A percentile compares a stretch with the other conserved stretches of the same genome.
Conservation (phyloP, 148 eudicot genomes). For the Hydrangea macrophylla region DNA sequence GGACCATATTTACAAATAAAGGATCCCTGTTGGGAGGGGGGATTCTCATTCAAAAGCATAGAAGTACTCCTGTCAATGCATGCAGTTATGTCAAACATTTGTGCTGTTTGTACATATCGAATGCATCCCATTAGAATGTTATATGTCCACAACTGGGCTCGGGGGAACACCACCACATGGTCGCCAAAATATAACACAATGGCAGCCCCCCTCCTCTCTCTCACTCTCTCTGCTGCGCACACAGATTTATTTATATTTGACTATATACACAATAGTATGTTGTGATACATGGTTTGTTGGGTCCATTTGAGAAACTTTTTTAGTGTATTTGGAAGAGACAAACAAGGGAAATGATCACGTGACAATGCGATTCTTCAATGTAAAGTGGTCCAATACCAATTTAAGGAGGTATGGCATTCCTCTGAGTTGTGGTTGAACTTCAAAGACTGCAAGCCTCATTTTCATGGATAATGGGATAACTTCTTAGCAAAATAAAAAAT, state of each 20-base stretch:
- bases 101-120: constrained; percentile 1
- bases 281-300: constrained; percentile 10
- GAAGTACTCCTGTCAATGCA: constrained; percentile 16
- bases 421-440: background rate
- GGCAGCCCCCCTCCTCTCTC: constrained; percentile 7
- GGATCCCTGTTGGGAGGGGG: no score
- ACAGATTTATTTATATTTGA: constrained; percentile 1
- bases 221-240: background rate
- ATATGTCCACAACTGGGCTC: background rate
- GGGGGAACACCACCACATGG: constrained; percentile 16
- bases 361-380: background rate
- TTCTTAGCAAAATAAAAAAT: no score
- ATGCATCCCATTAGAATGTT: background rate
- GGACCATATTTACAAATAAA: no score
- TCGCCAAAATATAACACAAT: background rate
- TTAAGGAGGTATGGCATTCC: background rate
- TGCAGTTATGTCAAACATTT: constrained; percentile 1
- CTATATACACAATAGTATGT: constrained; percentile 6
- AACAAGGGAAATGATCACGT: constrained; percentile 2
- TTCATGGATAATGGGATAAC: no score
- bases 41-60: no score
- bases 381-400: constrained; percentile 3
- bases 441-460: background rate
- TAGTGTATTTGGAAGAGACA: background rate
- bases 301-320: background rate